Percentiles rank a stretch among this genome's conserved stretches.
phyloP scores from a whole-genome alignment of 2,329 filamentous ascomycete species.

The Diaporthe ilicicola region DNA sequence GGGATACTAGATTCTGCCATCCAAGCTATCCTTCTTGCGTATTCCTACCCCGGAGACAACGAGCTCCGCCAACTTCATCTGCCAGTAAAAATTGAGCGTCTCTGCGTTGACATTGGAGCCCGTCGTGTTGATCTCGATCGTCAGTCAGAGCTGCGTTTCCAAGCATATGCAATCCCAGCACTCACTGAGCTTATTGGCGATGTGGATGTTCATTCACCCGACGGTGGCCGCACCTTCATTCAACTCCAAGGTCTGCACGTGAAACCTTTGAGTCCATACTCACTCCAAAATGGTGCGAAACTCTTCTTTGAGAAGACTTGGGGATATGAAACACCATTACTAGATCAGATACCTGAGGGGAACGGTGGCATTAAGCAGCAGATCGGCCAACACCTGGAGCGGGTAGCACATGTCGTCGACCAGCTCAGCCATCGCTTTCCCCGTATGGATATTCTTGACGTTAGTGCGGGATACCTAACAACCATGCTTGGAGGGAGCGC shows the following conservation, averaged over 20 bases:
- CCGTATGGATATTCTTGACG: constrained; percentile 45
- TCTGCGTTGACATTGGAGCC: not conserved
- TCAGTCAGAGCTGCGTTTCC: not conserved
- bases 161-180: not conserved
- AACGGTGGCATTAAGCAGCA: not conserved
- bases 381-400: not conserved
- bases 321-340: not conserved
- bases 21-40: constrained; percentile 11
- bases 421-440: constrained; percentile 43
- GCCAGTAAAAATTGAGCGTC: not conserved
- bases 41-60: constrained; percentile 16
- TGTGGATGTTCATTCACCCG: constrained; percentile 13
- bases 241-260: constrained; percentile 27
- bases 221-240: constrained; percentile 12
- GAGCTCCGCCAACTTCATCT: not conserved
- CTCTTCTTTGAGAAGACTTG: constrained; percentile 23
- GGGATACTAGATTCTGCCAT: constrained; percentile 4
- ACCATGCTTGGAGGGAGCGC: not conserved
- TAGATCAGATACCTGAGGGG: not conserved
- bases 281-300: constrained; percentile 18
- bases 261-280: constrained; percentile 11
- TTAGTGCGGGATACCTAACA: constrained; percentile 38
- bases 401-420: constrained; percentile 38
- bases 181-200: constrained; percentile 11
- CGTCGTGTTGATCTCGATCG: not conserved